phyloP scores from a whole-genome alignment of 768 basidiomycete species.

The Sporobolomyces pararoseus region DNA sequence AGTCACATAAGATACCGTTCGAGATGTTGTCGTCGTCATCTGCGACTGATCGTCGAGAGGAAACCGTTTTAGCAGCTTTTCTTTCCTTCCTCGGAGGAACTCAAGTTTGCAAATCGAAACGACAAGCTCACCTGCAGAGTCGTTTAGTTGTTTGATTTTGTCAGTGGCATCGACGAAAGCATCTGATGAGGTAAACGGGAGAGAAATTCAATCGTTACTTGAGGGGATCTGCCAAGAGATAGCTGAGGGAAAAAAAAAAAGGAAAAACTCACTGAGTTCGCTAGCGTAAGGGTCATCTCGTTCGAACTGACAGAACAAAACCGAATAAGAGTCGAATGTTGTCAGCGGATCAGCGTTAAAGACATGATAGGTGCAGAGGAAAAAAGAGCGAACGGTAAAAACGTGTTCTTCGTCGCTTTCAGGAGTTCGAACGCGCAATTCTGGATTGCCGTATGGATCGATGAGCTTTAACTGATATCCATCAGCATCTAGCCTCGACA shows the following conservation, averaged over 20 bases:
- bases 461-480: slow-evolving; percentile 60
- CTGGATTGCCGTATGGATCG: slow-evolving; percentile 85
- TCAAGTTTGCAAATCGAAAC: no score
- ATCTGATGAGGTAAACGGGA: not conserved
- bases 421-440: slow-evolving; percentile 70
- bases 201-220: no score
- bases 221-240: no score
- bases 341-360: slow-evolving; percentile 47
- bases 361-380: no score
- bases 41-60: not conserved
- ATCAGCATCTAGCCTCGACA: slow-evolving; percentile 83
- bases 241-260: not conserved
- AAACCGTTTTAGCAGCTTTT: no score
- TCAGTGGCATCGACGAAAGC: slow-evolving; percentile 7
- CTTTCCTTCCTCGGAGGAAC: not conserved
- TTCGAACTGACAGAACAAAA: slow-evolving; percentile 29
- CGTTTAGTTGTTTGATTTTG: not conserved
- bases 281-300: slow-evolving; percentile 13
- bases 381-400: slow-evolving; percentile 45
- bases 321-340: no score
- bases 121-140: not conserved
- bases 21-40: slow-evolving; percentile 4
- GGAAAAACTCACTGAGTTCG: not conserved
- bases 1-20: not conserved
- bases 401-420: slow-evolving; percentile 56